Percentiles rank a stretch among this genome's conserved stretches.
phyloP scores from a whole-genome alignment of 2,329 filamentous ascomycete genomes.

The Diaporthe aspalathi region DNA sequence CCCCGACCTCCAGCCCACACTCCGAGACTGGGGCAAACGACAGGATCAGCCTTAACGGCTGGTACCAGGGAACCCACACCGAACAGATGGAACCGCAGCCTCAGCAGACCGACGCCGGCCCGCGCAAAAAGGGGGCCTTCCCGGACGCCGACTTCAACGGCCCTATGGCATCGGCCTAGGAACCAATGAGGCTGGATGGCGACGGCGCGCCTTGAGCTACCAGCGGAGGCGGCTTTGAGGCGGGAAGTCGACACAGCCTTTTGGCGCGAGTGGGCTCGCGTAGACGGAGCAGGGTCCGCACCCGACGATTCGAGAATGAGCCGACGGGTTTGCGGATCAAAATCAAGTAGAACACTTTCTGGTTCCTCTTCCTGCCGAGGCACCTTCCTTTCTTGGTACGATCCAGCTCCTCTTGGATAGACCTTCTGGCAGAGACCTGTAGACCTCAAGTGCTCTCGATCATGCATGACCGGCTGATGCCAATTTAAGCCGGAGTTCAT shows the following conservation, averaged over 20 bases:
- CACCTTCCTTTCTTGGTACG: too few species aligned
- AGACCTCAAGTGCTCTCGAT: too few species aligned
- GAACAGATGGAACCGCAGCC: background rate
- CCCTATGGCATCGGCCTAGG: background rate
- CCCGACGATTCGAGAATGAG: background rate
- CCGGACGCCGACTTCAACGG: constrained; percentile 10
- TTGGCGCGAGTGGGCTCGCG: background rate
- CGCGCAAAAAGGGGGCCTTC: background rate
- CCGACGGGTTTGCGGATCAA: too few species aligned
- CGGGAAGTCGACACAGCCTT: background rate
- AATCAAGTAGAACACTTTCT: too few species aligned
- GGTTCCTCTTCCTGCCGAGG: too few species aligned
- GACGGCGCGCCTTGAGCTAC: constrained; percentile 8
- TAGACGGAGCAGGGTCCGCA: background rate
- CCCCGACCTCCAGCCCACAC: background rate
- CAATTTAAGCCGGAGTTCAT: background rate
- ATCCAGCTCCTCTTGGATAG: too few species aligned
- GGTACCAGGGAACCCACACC: background rate
- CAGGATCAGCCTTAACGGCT: background rate
- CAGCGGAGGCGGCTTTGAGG: background rate
- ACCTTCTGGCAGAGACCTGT: too few species aligned
- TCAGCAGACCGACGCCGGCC: too few species aligned
- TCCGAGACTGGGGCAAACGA: background rate
- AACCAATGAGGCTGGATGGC: constrained; percentile 22
- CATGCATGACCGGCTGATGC: too few species aligned